Evolutionary conservation across 805 yeast genomes (phyloP), one percentile per base, ranked within the genome.

Genomic region (Starmera quercuum): DNA sequence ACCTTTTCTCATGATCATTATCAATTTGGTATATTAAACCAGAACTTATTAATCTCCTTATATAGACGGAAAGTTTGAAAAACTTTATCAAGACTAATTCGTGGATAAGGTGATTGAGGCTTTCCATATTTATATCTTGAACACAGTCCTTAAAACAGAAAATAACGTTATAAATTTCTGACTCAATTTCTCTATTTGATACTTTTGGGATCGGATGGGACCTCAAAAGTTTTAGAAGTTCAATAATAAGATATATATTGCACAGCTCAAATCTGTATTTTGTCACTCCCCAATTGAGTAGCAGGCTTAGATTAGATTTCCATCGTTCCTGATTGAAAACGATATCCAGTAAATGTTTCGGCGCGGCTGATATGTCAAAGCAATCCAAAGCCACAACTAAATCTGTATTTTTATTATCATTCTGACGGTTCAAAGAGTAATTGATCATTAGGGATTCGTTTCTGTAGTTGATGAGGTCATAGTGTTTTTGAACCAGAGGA

Each of bases 1-100:
- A 67, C 38, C 48, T 57, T 48, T 64, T 66, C 32, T 78, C 79
- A 19, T 59, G 54, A 7, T 64, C 64, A 14, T 74, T 71, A 7
- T 73, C 66, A 4, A 65, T 59, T 10, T 75, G 55, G 54, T 83
- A 85, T 30, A 88, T 73, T 1, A 86, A 65, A 5, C 97, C 98
- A 1, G 92, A 78, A 8, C 96, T 85, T 29, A 90, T 87, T 24
- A 88, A 61, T 44, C 78, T 75, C 47, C 97, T 64, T 37, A 88
- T 64, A 48, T 90, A 90, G 2, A 82, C 69, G 1, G 66, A 54
- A 2, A 58, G 55, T 36, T 68, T 72, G n/a, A 69, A 59, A 31
- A 66, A 59, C 11, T 68, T 60, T 13, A 68, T 63, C 10, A 61
- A 63, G 6, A 51, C 48, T 13, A 64, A 41, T 14, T 61, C 52